These are phyloP conservation scores for Metschnikowia santaceciliae DNA, from an alignment of 805 yeast species.

Conservation along the genomic window DNA sequence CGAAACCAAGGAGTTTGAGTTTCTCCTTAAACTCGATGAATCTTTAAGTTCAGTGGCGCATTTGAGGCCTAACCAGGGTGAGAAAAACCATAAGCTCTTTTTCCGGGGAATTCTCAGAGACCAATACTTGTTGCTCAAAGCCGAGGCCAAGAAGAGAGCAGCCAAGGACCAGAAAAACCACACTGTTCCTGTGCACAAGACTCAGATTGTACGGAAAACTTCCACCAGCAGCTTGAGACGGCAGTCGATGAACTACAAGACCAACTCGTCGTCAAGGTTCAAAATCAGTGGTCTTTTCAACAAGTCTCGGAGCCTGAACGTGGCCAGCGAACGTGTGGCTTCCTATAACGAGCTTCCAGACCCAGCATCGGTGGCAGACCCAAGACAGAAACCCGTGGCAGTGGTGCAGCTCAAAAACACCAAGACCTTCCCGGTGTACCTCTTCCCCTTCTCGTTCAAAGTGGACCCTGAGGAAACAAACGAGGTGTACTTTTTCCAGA, in stretches of 20 bases:
- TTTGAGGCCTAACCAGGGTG: conserved; percentile 32
- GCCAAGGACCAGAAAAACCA: conserved; percentile 3
- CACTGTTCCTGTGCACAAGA: neutral
- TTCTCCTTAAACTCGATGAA: conserved; percentile 47
- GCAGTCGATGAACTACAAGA: conserved; percentile 38
- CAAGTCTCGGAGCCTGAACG: conserved; percentile 47
- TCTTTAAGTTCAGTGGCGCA: conserved; percentile 29
- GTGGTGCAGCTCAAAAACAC: conserved; percentile 45
- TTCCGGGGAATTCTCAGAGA: conserved; percentile 30
- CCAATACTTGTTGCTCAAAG: conserved; percentile 28
- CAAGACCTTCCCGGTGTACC: conserved; percentile 50
- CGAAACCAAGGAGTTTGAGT: conserved; percentile 46
- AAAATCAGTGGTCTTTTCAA: conserved; percentile 56
- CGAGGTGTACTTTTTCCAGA: conserved; percentile 64
- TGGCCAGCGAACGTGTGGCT: conserved; percentile 43
- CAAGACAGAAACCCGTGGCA: conserved; percentile 48
- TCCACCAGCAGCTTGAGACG: conserved; percentile 30
- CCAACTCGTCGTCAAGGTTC: conserved; percentile 38
- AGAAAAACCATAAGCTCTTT: conserved; percentile 24
- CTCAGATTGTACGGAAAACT: conserved; percentile 26
- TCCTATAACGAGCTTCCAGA: conserved; percentile 59
- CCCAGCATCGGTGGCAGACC: conserved; percentile 36
- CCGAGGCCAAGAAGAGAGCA: neutral
- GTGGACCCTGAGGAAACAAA: conserved; percentile 42
- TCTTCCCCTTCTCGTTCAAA: conserved; percentile 46